Percentiles rank a stretch among this genome's conserved stretches.
These are phyloP conservation scores for Tothia fuscella DNA, from an alignment of 2,329 filamentous ascomycete species.

Conservation along the genomic window DNA sequence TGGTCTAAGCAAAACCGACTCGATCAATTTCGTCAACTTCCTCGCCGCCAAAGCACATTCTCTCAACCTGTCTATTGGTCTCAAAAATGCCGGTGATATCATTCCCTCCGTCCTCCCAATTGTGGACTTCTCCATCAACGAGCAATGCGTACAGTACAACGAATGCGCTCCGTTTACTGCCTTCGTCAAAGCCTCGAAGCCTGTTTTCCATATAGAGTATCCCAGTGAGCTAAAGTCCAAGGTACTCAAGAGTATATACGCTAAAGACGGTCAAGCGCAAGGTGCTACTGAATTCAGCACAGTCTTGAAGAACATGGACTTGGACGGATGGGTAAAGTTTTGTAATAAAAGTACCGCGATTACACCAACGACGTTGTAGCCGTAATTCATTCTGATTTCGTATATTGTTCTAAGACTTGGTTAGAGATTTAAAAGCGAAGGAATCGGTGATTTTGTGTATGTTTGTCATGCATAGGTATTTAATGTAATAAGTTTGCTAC, in stretches of 20 bases:
- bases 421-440: no score
- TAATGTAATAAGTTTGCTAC: no score
- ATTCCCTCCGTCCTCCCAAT: conserved; percentile 38
- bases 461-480: no score
- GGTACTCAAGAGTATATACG: conserved; percentile 17
- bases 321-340: conserved; percentile 51
- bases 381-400: no score
- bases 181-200: conserved; percentile 50
- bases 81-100: conserved; percentile 57
- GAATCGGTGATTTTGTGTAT: no score
- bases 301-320: conserved; percentile 51
- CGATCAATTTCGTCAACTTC: conserved; percentile 48
- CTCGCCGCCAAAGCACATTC: conserved; percentile 43
- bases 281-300: conserved; percentile 45
- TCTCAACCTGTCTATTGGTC: conserved; percentile 48
- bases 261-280: conserved; percentile 16
- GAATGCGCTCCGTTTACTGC: conserved; percentile 47
- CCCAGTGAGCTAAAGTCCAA: conserved; percentile 31
- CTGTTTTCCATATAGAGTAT: conserved; percentile 65
- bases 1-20: conserved; percentile 42
- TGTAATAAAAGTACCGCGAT: conserved; percentile 27
- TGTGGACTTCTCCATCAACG: conserved; percentile 57
- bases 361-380: conserved; percentile 13
- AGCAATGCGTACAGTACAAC: conserved; percentile 50
- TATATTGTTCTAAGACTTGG: no score